Percentiles rank a stretch among this genome's conserved stretches.
phyloP scores from a whole-genome alignment of 1,284 basidiomycete species.

The Exsudoporus floridanus region DNA sequence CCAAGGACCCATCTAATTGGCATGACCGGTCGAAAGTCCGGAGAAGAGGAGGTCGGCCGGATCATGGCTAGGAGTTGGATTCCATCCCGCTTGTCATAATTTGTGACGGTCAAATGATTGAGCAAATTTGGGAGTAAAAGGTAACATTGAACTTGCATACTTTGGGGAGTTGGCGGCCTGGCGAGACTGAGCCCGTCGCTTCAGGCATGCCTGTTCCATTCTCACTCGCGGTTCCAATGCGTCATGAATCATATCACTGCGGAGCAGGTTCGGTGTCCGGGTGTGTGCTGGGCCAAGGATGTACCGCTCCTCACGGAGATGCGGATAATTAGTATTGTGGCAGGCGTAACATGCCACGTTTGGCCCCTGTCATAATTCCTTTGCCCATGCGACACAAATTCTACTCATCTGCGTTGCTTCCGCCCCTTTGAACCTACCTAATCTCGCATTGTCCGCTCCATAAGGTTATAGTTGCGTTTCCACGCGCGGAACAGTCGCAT shows the following conservation, averaged over 20 bases:
- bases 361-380: conserved; percentile 5
- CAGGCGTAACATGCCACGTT: conserved; percentile 13
- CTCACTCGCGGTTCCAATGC: not conserved
- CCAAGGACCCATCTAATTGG: not conserved
- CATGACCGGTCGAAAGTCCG: not conserved
- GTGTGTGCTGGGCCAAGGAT: not conserved
- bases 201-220: conserved; percentile 13
- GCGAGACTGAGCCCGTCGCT: conserved; percentile 1
- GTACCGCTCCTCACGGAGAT: conserved; percentile 6
- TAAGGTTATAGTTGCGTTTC: conserved; percentile 21
- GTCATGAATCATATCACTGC: conserved; percentile 10
- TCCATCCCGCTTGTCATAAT: conserved; percentile 4
- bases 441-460: conserved; percentile 29
- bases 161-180: conserved; percentile 5
- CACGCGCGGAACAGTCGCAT: conserved; percentile 7
- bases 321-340: not conserved
- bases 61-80: conserved; percentile 11
- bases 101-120: not conserved
- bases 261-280: conserved; percentile 7
- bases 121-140: conserved; percentile 8
- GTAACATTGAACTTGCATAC: conserved; percentile 12
- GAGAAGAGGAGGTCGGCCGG: conserved; percentile 17
- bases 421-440: conserved; percentile 15
- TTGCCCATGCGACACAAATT: conserved; percentile 11
- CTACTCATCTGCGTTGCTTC: not conserved